phyloP scores from a whole-genome alignment of 1,284 basidiomycete species.

The Trichosporon coremiiforme region DNA sequence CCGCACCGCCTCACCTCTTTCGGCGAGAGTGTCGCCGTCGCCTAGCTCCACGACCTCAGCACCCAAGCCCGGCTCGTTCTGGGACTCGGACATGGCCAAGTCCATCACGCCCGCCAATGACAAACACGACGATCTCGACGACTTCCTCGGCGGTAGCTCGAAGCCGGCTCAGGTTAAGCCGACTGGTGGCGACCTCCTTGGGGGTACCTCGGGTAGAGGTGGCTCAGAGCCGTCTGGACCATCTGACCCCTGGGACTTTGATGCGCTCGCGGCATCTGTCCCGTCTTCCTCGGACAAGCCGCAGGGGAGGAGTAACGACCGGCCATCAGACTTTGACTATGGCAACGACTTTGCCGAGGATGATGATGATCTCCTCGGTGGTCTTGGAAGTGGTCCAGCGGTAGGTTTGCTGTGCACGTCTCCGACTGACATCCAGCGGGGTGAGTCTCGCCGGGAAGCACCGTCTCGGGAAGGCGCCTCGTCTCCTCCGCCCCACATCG shows the following conservation, averaged over 20 bases:
- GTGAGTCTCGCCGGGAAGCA: neutral
- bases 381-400: constrained; percentile 35
- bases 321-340: constrained; percentile 7
- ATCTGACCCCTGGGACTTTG: constrained; percentile 44
- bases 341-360: constrained; percentile 65
- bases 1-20: neutral
- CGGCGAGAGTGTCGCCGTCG: neutral
- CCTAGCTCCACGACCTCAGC: neutral
- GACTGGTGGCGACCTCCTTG: neutral
- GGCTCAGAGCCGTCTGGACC: neutral
- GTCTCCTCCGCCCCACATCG: constrained; percentile 84
- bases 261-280: constrained; percentile 39
- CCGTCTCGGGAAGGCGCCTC: constrained; percentile 47
- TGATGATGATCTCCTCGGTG: constrained; percentile 70
- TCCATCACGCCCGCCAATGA: neutral
- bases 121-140: constrained; percentile 21
- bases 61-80: constrained; percentile 2
- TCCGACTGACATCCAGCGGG: constrained; percentile 12
- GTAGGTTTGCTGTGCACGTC: neutral
- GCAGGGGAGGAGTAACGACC: constrained; percentile 6
- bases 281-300: constrained; percentile 4
- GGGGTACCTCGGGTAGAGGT: neutral
- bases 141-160: constrained; percentile 16
- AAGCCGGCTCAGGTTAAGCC: constrained; percentile 6
- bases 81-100: constrained; percentile 3